phyloP scores from a whole-genome alignment of 257 asterid genomes.

The Ilex asprella region DNA sequence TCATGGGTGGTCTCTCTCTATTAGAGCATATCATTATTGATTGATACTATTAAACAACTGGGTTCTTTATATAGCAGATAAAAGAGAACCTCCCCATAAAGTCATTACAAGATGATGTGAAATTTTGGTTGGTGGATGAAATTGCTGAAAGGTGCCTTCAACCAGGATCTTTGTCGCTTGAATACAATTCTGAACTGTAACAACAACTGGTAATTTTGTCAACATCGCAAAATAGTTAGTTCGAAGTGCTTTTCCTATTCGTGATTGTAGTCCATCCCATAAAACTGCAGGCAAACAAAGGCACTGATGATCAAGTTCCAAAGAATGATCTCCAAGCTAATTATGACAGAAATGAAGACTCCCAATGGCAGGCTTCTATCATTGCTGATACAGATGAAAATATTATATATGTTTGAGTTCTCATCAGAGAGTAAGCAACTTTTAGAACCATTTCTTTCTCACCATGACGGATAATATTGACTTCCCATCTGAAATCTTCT shows the following conservation, averaged over 20 bases:
- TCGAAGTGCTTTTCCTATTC: too few species aligned
- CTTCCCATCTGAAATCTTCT: not conserved
- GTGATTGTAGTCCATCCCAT: not conserved
- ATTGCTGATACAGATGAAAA: constrained; percentile 14
- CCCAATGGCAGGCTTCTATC: constrained; percentile 1
- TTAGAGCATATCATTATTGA: not conserved
- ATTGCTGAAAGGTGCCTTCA: constrained; percentile 29
- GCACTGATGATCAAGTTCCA: constrained; percentile 3
- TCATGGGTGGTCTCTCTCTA: too few species aligned
- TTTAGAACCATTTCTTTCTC: constrained; percentile 5
- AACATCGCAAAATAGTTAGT: not conserved
- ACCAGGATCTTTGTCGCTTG: constrained; percentile 46
- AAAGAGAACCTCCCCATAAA: constrained; percentile 28
- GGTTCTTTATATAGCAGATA: constrained; percentile 33
- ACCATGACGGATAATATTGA: too few species aligned
- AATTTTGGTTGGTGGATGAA: constrained; percentile 50
- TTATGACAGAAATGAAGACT: not conserved
- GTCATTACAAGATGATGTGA: constrained; percentile 46
- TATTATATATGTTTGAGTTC: constrained; percentile 13
- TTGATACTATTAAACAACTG: not conserved
- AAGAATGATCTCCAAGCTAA: constrained; percentile 5
- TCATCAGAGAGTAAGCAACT: constrained; percentile 10
- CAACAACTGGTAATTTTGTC: constrained; percentile 19
- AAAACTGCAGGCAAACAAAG: constrained; percentile 21
- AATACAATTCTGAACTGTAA: constrained; percentile 33